Conservation (phyloP, 2,329 filamentous ascomycete genomes). For the Mariannaea sp. region DNA sequence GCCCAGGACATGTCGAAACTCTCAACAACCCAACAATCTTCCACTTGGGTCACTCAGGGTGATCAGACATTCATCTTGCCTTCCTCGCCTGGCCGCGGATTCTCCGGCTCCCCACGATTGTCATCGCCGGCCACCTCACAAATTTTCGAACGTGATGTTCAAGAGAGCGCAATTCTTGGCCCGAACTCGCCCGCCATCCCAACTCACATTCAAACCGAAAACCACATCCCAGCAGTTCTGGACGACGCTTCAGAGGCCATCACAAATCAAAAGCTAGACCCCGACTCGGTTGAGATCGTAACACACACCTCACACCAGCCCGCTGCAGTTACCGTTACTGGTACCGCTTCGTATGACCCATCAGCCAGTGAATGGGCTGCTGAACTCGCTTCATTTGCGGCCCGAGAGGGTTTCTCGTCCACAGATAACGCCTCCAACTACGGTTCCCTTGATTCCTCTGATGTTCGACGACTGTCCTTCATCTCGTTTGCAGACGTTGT, state of each 20-base stretch:
- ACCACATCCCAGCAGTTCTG: constrained; percentile 88
- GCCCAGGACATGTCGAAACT: constrained; percentile 45
- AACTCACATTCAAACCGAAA: constrained; percentile 90
- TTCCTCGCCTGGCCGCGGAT: constrained; percentile 67
- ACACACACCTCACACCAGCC: constrained; percentile 85
- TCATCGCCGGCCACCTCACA: constrained; percentile 77
- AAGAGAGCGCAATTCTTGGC: constrained; percentile 71
- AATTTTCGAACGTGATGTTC: constrained; percentile 95
- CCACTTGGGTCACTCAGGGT: constrained; percentile 49
- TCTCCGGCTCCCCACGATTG: constrained; percentile 74
- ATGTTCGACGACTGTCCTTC: constrained; percentile 86
- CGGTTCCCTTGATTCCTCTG: constrained; percentile 73
- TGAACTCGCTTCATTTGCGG: constrained; percentile 60
- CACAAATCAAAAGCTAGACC: constrained; percentile 82
- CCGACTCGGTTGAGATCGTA: constrained; percentile 90
- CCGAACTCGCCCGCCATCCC: constrained; percentile 86
- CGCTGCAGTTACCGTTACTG: constrained; percentile 69
- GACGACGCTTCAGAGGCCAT: constrained; percentile 92
- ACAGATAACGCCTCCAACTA: constrained; percentile 75
- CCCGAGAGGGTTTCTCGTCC: constrained; percentile 45
- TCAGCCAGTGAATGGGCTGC: constrained; percentile 59
- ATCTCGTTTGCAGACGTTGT: constrained; percentile 97
- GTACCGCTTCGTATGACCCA: constrained; percentile 49
- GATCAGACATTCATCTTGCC: constrained; percentile 55
- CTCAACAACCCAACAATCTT: constrained; percentile 44